phyloP scores from a whole-genome alignment of 306 rosid genomes.

The Pyrus pyrifolia region DNA sequence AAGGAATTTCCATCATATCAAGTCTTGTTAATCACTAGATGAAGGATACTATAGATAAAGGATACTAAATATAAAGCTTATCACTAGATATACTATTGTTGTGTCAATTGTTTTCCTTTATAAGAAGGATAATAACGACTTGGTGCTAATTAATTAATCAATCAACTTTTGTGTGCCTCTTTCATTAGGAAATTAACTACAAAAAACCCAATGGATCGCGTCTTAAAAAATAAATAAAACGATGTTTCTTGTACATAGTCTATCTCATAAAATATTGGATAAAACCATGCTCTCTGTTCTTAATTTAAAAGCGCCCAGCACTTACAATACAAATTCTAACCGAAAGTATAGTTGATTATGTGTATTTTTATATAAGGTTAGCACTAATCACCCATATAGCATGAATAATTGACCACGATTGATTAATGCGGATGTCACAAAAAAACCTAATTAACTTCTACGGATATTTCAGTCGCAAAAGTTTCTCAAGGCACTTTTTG shows the following conservation, averaged over 20 bases:
- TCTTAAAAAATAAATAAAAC: neutral
- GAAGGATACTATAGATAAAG: neutral
- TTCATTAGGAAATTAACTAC: neutral
- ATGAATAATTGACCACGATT: neutral
- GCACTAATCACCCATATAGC: neutral
- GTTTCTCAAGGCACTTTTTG: neutral
- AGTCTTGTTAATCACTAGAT: neutral
- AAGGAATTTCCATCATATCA: slow-evolving; percentile 9
- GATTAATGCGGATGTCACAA: neutral
- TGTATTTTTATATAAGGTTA: neutral
- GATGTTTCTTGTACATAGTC: neutral
- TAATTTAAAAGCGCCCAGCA: neutral
- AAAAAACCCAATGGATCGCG: neutral
- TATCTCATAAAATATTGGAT: neutral
- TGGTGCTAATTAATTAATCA: neutral
- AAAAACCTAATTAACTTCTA: neutral
- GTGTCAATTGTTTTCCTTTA: neutral
- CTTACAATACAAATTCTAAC: neutral
- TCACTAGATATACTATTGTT: neutral
- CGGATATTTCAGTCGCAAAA: neutral
- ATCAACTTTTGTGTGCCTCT: neutral
- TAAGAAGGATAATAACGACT: neutral
- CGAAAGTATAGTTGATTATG: neutral
- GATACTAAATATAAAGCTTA: neutral
- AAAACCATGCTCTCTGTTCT: neutral